phyloP scores from a whole-genome alignment of 2,329 filamentous ascomycete genomes.

The Myriangium duriaei region DNA sequence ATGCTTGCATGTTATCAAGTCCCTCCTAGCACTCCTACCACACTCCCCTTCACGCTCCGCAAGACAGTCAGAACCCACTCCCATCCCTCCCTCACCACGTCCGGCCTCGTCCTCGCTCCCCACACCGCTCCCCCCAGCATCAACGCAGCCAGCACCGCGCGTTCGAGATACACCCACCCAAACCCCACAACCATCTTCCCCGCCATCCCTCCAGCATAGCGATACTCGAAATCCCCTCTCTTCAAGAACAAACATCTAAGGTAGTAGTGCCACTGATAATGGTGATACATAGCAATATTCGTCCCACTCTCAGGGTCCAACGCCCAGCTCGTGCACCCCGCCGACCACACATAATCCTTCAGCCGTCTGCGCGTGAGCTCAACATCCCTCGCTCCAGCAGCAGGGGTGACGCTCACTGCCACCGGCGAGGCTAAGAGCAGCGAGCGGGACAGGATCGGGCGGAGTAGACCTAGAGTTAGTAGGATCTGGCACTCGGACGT shows the following conservation, averaged over 20 bases:
- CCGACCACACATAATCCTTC: constrained; percentile 35
- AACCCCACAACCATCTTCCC: constrained; percentile 2
- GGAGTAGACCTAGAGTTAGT: constrained; percentile 47
- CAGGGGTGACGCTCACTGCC: constrained; percentile 25
- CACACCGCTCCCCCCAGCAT: background rate
- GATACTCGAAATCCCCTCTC: constrained; percentile 3
- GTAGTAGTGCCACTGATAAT: constrained; percentile 40
- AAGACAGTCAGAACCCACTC: no score
- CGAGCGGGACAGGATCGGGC: constrained; percentile 32
- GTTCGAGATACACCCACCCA: constrained; percentile 5
- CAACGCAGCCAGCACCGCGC: background rate
- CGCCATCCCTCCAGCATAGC: background rate
- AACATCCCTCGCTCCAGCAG: constrained; percentile 26
- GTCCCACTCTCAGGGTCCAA: constrained; percentile 34
- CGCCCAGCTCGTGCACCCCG: constrained; percentile 41
- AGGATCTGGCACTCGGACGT: constrained; percentile 50
- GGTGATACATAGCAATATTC: constrained; percentile 42
- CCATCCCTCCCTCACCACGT: background rate
- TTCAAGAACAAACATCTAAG: constrained; percentile 31
- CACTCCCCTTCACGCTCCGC: no score
- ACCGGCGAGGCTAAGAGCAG: background rate
- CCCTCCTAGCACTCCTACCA: no score
- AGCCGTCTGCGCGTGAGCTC: constrained; percentile 30
- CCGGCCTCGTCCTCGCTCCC: background rate
- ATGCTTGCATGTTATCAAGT: no score